Evolutionary conservation across 23 red algal species (phyloP).

Genomic region (Gracilaria domingensis): DNA sequence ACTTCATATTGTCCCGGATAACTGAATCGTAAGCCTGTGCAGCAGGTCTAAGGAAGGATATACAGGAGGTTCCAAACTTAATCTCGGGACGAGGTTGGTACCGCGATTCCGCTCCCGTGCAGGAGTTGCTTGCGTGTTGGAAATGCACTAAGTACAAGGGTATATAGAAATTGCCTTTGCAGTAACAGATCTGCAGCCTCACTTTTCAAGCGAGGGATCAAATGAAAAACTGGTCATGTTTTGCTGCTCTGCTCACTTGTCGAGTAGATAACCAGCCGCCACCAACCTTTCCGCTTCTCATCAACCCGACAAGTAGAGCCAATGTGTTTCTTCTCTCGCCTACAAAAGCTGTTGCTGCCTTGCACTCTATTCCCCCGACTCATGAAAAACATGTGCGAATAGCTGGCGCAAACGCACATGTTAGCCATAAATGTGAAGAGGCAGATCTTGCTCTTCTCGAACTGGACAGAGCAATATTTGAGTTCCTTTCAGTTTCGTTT

Average conservation of each 20-base stretch:
- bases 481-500: not conserved
- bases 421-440: not conserved
- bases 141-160: no score
- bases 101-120: not conserved
- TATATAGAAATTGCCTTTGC: not conserved
- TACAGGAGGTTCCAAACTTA: not conserved
- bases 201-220: not conserved
- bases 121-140: no score
- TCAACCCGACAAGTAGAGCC: not conserved
- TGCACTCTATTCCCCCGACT: not conserved
- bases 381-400: not conserved
- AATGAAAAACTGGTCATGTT: not conserved
- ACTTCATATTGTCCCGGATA: no score
- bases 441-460: constrained; percentile 29
- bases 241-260: not conserved
- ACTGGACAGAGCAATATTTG: not conserved
- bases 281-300: constrained; percentile 6
- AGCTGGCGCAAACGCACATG: not conserved
- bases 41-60: not conserved
- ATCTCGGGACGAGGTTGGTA: not conserved
- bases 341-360: not conserved
- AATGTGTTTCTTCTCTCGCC: constrained; percentile 4
- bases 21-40: no score
- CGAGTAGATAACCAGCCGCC: not conserved
- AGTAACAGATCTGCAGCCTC: not conserved